Percentiles rank a stretch among this genome's conserved stretches.
Conservation (phyloP, 345 rosid genomes). For the Rhodamnia argentea region DNA sequence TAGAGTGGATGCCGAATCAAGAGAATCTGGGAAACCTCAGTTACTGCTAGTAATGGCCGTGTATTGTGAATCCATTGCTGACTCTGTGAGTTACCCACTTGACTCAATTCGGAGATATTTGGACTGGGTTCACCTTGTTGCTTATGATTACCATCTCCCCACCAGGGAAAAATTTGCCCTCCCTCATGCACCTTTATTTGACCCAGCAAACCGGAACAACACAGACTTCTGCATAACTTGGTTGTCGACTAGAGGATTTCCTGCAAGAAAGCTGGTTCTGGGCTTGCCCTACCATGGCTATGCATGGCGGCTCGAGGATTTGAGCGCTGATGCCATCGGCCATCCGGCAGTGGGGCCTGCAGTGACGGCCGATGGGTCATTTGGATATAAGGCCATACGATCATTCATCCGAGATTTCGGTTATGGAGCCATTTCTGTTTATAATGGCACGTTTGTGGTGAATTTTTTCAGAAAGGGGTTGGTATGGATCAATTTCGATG, state of each 20-base stretch:
- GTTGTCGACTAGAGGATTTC: constrained; percentile 2
- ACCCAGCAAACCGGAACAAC: background rate
- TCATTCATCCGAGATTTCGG: constrained; percentile 1
- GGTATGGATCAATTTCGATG: constrained; percentile 36
- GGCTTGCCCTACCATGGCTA: constrained; percentile 23
- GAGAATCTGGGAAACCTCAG: background rate
- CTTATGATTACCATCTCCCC: constrained; percentile 8
- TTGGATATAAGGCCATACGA: constrained; percentile 9
- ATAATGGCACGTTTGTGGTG: constrained; percentile 23
- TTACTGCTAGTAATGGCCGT: constrained; percentile 8
- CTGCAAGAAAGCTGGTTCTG: constrained; percentile 5
- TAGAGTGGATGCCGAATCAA: constrained; percentile 4
- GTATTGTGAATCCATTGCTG: background rate
- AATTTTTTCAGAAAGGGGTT: constrained; percentile 7
- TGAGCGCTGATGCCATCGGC: background rate
- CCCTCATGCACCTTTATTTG: constrained; percentile 12
- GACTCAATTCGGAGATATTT: constrained; percentile 2
- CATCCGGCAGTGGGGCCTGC: constrained; percentile 8
- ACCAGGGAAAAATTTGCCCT: background rate
- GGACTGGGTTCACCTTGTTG: constrained; percentile 12
- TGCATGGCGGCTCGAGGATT: constrained; percentile 16
- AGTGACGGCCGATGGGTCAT: background rate
- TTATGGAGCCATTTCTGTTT: constrained; percentile 8
- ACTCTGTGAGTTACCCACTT: constrained; percentile 4
- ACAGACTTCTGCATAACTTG: constrained; percentile 3